Base-by-base conservation (phyloP, 257 asterid species). In the Penstemon eatonii region DNA sequence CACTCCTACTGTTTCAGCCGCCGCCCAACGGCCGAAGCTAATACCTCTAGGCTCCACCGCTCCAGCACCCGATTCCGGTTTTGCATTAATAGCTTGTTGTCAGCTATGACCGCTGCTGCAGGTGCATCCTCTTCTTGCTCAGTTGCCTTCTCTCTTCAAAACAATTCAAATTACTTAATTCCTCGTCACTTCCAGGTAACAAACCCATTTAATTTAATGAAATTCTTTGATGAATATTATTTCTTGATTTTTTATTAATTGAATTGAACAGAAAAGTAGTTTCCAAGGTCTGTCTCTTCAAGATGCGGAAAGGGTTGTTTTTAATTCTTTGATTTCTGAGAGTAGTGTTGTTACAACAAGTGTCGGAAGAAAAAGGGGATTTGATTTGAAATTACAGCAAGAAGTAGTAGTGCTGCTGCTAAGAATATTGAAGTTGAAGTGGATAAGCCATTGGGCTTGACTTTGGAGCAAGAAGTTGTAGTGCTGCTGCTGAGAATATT, bases 381-480 rank as follows among this genome's bases (percentile, higher is more conserved):
- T 87, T 54, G 81, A 86, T 69, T 80, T 54, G 81, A 86, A 69
- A 81, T 93, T 55, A 81, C 68, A 4, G 95, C 97, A 55, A 86
- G 85, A 76, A 71, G 86, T 41, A 33, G 38, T 18, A 86, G 90
- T 43, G 87, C 85, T 3, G 76, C 96, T 66, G 84, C 95, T 1
- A 90, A 88, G 86, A 85, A 75, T 56, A 90, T 93, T 49, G 99
- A 93, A 84, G 97, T 87, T 60, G 99, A 93, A 65, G 99, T 93
- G 66, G 96, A 88, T 42, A 93, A 93, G 86, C 99, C 99, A 12
- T 68, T 93, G 83, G 99, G 99, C n/a, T 79, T 93, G 76, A 90
- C 96, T 67, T 93, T 57, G 80, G 66, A 4, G 95, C 97, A 55
- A 86, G 85, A 76, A 71, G 86, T 40, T n/a, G 37, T 18, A 86